phyloP scores from a whole-genome alignment of 306 rosid genomes.

The Benincasa hispida region DNA sequence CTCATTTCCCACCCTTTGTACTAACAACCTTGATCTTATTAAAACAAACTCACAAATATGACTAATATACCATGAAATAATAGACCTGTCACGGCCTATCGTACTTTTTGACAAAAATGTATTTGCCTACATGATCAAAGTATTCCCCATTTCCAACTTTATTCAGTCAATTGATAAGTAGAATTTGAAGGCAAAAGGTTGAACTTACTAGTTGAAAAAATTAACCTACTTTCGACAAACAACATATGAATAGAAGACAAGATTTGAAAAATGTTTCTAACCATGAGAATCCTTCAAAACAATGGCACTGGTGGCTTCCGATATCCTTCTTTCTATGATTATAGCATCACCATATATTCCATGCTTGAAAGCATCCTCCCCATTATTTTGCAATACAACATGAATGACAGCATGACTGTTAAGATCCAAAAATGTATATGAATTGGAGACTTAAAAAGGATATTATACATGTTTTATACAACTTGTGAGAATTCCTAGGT shows the following conservation, averaged over 20 bases:
- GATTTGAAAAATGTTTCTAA: not conserved
- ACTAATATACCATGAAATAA: not conserved
- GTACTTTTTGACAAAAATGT: not conserved
- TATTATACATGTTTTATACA: not conserved
- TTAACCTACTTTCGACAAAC: not conserved
- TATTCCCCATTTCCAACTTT: not conserved
- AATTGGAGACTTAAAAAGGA: constrained; percentile 2
- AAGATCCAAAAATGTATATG: constrained; percentile 11
- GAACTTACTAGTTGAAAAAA: not conserved
- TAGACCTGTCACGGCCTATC: not conserved
- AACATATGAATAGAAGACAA: not conserved
- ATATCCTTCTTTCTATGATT: constrained; percentile 60
- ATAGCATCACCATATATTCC: constrained; percentile 53
- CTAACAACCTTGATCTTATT: too few relatives aligned
- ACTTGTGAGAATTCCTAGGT: not conserved
- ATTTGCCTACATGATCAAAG: not conserved
- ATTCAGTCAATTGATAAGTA: not conserved
- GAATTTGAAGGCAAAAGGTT: not conserved
- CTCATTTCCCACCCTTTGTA: not conserved
- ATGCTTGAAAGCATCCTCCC: constrained; percentile 88
- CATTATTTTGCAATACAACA: constrained; percentile 67
- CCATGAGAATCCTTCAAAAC: constrained; percentile 68
- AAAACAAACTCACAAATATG: not conserved
- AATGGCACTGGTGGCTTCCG: constrained; percentile 41
- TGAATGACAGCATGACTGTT: constrained; percentile 61